phyloP scores from a whole-genome alignment of 441 rosid genomes.

The Gossypium schwendimanii region DNA sequence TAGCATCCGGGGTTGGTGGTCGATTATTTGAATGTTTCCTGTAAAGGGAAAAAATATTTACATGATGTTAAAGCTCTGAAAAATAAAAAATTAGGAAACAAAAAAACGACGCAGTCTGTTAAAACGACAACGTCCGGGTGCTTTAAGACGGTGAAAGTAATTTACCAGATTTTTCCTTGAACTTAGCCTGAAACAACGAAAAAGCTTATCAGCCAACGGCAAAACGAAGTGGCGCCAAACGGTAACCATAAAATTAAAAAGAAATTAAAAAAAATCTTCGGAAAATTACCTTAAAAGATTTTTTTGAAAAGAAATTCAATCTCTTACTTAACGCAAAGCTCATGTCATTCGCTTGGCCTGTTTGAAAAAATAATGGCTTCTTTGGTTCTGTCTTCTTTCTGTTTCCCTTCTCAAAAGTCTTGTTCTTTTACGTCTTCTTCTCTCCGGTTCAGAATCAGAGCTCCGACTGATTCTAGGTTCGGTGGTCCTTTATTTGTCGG shows the following conservation, averaged over 20 bases:
- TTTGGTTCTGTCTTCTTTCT: conserved; percentile 26
- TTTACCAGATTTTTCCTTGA: not conserved
- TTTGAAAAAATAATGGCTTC: conserved; percentile 26
- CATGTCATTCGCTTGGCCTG: not conserved
- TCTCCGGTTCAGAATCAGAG: conserved; percentile 22
- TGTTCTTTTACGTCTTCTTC: conserved; percentile 19
- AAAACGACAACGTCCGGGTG: conserved; percentile 12
- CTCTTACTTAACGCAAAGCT: not conserved
- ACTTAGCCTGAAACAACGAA: not conserved
- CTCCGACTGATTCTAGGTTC: conserved; percentile 9
- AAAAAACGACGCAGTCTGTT: not conserved
- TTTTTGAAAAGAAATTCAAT: not conserved
- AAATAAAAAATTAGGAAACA: not conserved
- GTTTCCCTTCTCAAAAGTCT: conserved; percentile 22
- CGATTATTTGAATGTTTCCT: too few relatives aligned
- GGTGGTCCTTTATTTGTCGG: conserved; percentile 16
- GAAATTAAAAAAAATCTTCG: not conserved
- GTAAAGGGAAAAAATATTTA: not conserved
- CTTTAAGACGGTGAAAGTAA: not conserved
- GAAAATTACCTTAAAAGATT: not conserved
- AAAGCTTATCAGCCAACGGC: conserved; percentile 19
- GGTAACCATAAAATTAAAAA: conserved; percentile 24
- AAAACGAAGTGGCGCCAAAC: conserved; percentile 53
- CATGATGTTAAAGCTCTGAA: too few relatives aligned
- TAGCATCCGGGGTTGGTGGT: too few relatives aligned